Percentiles rank a stretch among this genome's conserved stretches.
Evolutionary conservation across 2,329 filamentous ascomycete genomes (phyloP).

Genomic region (Harringtonia lauricola): DNA sequence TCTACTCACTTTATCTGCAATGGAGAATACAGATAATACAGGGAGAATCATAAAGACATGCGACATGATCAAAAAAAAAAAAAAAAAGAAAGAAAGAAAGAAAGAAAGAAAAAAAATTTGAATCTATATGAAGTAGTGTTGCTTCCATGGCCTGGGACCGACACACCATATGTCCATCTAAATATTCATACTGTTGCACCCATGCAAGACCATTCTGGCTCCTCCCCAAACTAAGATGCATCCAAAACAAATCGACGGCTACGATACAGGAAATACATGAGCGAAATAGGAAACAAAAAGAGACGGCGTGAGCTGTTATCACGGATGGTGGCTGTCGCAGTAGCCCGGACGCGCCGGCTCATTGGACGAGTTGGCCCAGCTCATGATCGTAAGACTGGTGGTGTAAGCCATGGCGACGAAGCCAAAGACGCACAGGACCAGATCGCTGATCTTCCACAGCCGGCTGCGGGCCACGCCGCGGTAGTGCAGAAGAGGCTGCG

Average conservation of each 20-base stretch:
- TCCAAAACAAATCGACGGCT: not conserved
- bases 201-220: no score
- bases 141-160: no score
- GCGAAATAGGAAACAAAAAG: not conserved
- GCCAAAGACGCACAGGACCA: slow-evolving; percentile 71
- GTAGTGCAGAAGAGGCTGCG: slow-evolving; percentile 80
- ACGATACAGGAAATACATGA: not conserved
- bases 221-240: not conserved
- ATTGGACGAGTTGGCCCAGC: slow-evolving; percentile 58
- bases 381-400: slow-evolving; percentile 72
- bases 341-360: slow-evolving; percentile 38
- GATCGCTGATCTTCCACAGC: slow-evolving; percentile 59
- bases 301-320: not conserved
- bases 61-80: not conserved
- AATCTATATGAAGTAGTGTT: not conserved
- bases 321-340: slow-evolving; percentile 28
- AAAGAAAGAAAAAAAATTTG: not conserved
- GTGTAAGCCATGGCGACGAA: slow-evolving; percentile 86
- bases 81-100: not conserved
- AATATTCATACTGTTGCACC: no score
- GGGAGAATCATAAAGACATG: not conserved
- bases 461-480: slow-evolving; percentile 62
- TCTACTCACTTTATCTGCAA: no score
- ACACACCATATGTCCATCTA: no score
- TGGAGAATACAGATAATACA: not conserved